Base-by-base conservation (phyloP, 345 rosid genomes). In the Orychophragmus violaceus region DNA sequence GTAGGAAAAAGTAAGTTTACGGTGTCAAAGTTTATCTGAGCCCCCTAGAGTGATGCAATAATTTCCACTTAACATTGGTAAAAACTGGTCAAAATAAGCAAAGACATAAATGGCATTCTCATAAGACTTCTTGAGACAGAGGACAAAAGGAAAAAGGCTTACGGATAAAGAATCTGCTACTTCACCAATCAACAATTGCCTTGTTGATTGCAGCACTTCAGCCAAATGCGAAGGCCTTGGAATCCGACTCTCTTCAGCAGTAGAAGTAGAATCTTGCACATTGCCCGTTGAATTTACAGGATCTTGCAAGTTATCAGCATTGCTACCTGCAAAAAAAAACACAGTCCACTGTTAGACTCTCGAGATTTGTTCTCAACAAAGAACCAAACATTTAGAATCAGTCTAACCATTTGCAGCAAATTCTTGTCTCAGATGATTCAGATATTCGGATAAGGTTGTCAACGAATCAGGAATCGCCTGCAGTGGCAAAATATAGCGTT, bases 161-260 rank as follows among this genome's bases (percentile, higher is more conserved):
- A 85, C 89, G 25, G 74, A 77, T 80, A 85, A 41, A 74, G 74
- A 68, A 59, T 82, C 83, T 65, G 83, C 76, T 73, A 72, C 85
- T 77, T 77, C 82, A 69, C 73, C 80, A n/a, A 11, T 73, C 76
- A 82, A 72, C 56, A 85, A 58, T 50, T 76, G 85, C 68, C 87
- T 82, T 29, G 77, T 66, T 8, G 83, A 81, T 54, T 44, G 79
- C 70, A 85, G 52, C 65, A 85, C 78, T 70, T 77, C 82, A 8
- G 82, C 82, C 78, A 85, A 70, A 59, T 78, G 77, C 68, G 81
- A 78, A 24, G 83, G 87, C 12, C 84, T 70, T 10, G 83, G 85
- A 30, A 82, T 73, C 61, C 72, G 74, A 57, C 66, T 74, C 65
- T 78, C 81, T 37, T 24, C 79, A 51, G 50, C 18, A 42, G 62